Evolutionary conservation across 345 rosid genomes (phyloP).

Genomic region (Euphorbia pulcherrima): DNA sequence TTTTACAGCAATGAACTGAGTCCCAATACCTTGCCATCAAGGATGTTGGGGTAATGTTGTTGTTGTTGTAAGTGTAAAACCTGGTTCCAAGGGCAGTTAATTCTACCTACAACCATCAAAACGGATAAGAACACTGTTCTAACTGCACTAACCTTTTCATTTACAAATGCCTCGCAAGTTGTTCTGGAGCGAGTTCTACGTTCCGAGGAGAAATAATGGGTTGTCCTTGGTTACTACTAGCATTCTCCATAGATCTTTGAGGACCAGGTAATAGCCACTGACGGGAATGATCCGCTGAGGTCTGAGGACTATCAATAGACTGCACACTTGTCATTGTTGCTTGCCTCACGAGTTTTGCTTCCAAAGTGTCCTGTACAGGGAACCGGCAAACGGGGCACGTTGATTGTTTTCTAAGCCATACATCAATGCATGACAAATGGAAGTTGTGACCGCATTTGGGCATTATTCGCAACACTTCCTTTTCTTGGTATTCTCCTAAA

Average conservation of each 20-base stretch:
- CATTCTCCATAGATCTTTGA: conserved; percentile 19
- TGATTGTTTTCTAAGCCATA: conserved; percentile 60
- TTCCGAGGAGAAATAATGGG: conserved; percentile 13
- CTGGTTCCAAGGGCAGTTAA: background rate
- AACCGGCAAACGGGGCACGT: conserved; percentile 70
- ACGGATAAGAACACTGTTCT: background rate
- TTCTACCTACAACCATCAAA: too few species aligned
- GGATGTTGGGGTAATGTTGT: background rate
- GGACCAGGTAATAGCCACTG: conserved; percentile 26
- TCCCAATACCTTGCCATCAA: background rate
- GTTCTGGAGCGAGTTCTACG: conserved; percentile 14
- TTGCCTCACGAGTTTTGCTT: conserved; percentile 28
- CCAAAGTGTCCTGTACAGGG: conserved; percentile 38
- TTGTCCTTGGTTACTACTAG: conserved; percentile 19
- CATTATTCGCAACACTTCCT: conserved; percentile 58
- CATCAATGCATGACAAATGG: conserved; percentile 61
- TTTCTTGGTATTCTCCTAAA: conserved; percentile 65
- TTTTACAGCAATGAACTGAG: background rate
- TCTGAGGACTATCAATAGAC: conserved; percentile 25
- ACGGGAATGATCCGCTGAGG: conserved; percentile 21
- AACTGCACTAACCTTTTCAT: background rate
- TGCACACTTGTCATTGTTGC: conserved; percentile 19
- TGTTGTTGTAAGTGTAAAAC: background rate
- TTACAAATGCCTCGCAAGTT: conserved; percentile 13
- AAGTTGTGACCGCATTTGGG: conserved; percentile 68